Conservation (phyloP, 768 basidiomycete species). For the Asterophora lycoperdoides region DNA sequence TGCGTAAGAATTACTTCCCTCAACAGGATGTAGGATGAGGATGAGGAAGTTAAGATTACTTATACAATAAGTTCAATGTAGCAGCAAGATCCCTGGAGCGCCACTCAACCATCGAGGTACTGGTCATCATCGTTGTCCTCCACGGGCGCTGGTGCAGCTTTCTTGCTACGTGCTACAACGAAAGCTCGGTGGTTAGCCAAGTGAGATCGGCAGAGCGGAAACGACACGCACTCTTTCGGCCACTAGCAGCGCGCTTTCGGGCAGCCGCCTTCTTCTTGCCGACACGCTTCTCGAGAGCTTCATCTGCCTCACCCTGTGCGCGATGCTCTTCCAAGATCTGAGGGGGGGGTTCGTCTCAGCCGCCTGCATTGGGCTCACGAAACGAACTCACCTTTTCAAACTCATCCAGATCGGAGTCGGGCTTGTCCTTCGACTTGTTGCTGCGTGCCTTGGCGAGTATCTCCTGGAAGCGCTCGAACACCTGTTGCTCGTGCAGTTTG, state of each 20-base stretch:
- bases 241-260: slow-evolving; percentile 48
- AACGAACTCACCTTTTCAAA: slow-evolving; percentile 68
- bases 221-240: slow-evolving; percentile 35
- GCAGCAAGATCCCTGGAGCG: too few relatives aligned
- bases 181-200: neutral
- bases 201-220: neutral
- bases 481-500: slow-evolving; percentile 85
- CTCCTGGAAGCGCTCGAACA: slow-evolving; percentile 80
- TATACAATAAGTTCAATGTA: too few relatives aligned
- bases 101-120: slow-evolving; percentile 7
- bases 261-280: slow-evolving; percentile 74
- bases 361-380: neutral
- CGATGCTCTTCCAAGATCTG: slow-evolving; percentile 84
- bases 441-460: slow-evolving; percentile 89
- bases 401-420: slow-evolving; percentile 90
- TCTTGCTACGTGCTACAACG: slow-evolving; percentile 13
- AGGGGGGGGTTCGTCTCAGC: neutral
- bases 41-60: too few relatives aligned
- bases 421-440: slow-evolving; percentile 90
- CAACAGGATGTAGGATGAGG: too few relatives aligned
- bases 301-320: slow-evolving; percentile 86
- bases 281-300: slow-evolving; percentile 83
- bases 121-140: slow-evolving; percentile 17
- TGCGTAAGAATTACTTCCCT: too few relatives aligned
- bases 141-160: slow-evolving; percentile 3